Evolutionary conservation across 2,329 filamentous ascomycete genomes (phyloP).

Genomic region (Cladosporium austrohemisphaericum): DNA sequence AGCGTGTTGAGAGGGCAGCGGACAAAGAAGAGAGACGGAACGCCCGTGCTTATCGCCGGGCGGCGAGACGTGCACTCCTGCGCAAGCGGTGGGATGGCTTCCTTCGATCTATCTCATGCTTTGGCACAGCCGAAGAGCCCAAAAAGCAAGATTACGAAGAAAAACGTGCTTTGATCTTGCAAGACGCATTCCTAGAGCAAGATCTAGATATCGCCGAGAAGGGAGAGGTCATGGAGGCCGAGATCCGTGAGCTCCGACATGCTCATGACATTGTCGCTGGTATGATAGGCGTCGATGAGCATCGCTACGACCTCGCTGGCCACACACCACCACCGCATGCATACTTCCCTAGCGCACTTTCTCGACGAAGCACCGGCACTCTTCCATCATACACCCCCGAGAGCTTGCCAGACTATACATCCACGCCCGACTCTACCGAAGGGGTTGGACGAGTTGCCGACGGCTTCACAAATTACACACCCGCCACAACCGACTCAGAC

Average conservation of each 20-base stretch:
- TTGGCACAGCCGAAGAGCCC: constrained; percentile 32
- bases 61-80: constrained; percentile 51
- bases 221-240: constrained; percentile 41
- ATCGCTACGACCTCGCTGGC: constrained; percentile 31
- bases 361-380: constrained; percentile 30
- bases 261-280: constrained; percentile 50
- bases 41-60: constrained; percentile 50
- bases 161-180: constrained; percentile 47
- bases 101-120: constrained; percentile 28
- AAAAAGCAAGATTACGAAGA: constrained; percentile 48
- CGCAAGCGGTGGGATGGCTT: constrained; percentile 47
- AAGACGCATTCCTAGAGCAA: constrained; percentile 33
- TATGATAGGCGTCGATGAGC: constrained; percentile 25
- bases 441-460: constrained; percentile 36
- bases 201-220: constrained; percentile 44
- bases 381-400: constrained; percentile 36
- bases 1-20: constrained; percentile 51
- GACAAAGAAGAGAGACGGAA: constrained; percentile 53
- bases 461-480: constrained; percentile 40
- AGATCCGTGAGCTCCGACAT: constrained; percentile 50
- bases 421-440: constrained; percentile 27
- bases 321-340: constrained; percentile 26
- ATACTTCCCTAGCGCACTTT: constrained; percentile 29
- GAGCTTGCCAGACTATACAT: constrained; percentile 45
- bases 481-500: constrained; percentile 21